Conservation (phyloP, 202 grass and related monocot species). For the Digitaria exilis region DNA sequence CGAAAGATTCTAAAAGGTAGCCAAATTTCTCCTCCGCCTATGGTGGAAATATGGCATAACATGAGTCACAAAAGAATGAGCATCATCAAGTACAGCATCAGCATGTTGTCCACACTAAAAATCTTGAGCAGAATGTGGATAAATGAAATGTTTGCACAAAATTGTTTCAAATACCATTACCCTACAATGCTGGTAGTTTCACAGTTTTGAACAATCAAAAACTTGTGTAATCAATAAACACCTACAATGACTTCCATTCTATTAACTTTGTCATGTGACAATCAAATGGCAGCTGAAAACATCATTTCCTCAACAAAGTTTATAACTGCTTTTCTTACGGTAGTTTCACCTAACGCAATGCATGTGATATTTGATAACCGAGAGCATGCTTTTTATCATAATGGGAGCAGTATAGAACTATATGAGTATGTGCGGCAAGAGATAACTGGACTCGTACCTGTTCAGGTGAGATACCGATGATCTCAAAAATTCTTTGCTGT, state of each 20-base stretch:
- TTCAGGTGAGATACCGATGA: conserved; percentile 75
- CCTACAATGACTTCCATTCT: neutral
- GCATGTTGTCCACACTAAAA: neutral
- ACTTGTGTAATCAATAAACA: neutral
- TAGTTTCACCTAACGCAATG: neutral
- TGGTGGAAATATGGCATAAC: conserved; percentile 7
- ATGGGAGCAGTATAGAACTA: neutral
- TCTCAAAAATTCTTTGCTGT: conserved; percentile 93
- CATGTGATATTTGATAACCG: neutral
- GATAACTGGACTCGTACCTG: conserved; percentile 50
- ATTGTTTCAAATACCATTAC: neutral
- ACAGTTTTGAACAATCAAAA: neutral
- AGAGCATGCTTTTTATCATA: neutral
- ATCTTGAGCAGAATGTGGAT: conserved; percentile 11
- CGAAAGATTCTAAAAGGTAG: conserved; percentile 88
- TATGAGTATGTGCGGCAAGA: neutral
- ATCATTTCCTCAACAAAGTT: neutral
- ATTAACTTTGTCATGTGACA: neutral
- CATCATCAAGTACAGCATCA: neutral
- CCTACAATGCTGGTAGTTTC: neutral
- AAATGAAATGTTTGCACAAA: neutral
- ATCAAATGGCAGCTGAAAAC: neutral
- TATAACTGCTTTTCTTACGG: neutral
- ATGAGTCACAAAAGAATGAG: neutral
- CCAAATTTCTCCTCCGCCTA: conserved; percentile 98